Evolutionary conservation across 768 basidiomycete species (phyloP), one percentile per base, ranked within the genome.

Genomic region (Pleurotus platypus): DNA sequence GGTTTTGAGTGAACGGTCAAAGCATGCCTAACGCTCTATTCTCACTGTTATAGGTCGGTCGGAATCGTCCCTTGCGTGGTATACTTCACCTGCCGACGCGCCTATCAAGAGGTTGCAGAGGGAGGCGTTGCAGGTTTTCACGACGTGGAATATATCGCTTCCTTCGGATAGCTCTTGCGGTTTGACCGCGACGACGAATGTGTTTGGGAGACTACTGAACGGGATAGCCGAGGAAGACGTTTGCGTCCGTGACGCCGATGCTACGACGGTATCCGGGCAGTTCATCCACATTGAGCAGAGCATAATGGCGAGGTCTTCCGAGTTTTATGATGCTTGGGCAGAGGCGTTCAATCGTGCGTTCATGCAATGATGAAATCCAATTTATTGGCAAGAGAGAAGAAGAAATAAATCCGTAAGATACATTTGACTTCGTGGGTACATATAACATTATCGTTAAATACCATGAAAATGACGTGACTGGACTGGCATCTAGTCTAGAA

Each of bases 211-310:
- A 18, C 63, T 76, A 26, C 58, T 79, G 38, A 81, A 81, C 56
- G 70, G 72, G 24, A 62, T 77, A 4, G 43, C 59, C 7, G 63
- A 64, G 9, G 49, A 55, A 2, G 46, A 54, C 4, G 74, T 77
- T 2, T 79, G 75, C 58, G 63, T 45, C 1, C 60, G 49, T 30
- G 62, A 62, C 15, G 67, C 75, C 3, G 63, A 49, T 5, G 63
- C 67, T 5, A 54, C 38, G 6, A 37, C 46, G 0, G 70, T 69
- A 16, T 69, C 65, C 0, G 79, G 78, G 1, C 60, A 69, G 45
- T 80, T 78, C 60, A 60, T 79, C 12, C 77, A 79, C 61, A 66
- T 73, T 22, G 79, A 80, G 58, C 78, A 80, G 60, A 67, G 70
- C 5, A 46, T 50, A 6, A 54, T 48, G 4, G 50, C 69, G 16